Base-by-base conservation (phyloP, 352 stramenopile genomes). In the Pythium grandisporangium region DNA sequence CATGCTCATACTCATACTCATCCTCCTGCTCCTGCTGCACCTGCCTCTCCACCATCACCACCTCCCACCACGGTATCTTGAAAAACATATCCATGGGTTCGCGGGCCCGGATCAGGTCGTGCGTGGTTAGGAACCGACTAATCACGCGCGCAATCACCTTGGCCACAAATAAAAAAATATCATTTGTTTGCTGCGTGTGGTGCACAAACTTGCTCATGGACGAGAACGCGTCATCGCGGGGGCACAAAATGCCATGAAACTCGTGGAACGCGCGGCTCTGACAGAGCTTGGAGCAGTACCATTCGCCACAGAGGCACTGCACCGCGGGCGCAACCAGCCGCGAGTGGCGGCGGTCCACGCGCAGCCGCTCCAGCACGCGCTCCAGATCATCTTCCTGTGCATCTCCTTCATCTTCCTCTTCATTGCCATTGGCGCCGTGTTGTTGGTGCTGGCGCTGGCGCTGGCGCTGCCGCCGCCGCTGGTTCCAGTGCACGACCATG, bases 61-160 rank as follows among this genome's bases (percentile, higher is more conserved):
- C 70, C 30, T 95, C 81, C 84, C 84, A 96, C 86, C 86, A 96
- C 1, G 71, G 75, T 46, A 92, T 82, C 54, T 95, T 88, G 55
- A 89, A 91, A 54, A 96, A 96, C 66, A 90, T 88, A 17, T 84
- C 64, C 37, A 93, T 93, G 5, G 83, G 73, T 23, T 73, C 67
- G 17, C 74, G 63, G 0, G 74, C 66, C 38, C 81, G 77, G 21
- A 69, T 43, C 7, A 84, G 53, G 44, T 84, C 66, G 8, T 56
- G 60, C 44, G 61, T 71, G 24, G 65, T 60, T 2, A 90, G 30
- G 50, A 67, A 89, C 3, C 68, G 55, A 24, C 66, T 72, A 0
- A 93, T 20, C 2, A 92, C 52, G 6, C 70, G 67, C 14, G 81
- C 76, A 12, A 97, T 68, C 0, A 96, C 80, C 42, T 95, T 89